These are phyloP conservation scores for Cutaneotrichosporon sp. DNA, from an alignment of 1,284 basidiomycete species.

Conservation along the genomic window DNA sequence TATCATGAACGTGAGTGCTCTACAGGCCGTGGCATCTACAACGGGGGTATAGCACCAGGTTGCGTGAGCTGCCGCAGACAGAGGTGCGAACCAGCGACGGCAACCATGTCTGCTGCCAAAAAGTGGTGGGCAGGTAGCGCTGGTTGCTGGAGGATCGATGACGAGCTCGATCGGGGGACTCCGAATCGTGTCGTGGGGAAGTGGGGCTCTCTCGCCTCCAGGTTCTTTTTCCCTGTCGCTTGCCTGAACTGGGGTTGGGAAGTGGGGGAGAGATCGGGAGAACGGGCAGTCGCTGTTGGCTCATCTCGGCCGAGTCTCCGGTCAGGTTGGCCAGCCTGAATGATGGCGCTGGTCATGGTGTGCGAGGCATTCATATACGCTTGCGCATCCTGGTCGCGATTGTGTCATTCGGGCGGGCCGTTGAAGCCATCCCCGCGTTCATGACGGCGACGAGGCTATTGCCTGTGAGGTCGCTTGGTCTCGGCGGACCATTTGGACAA, in stretches of 20 bases:
- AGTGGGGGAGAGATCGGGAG: not conserved
- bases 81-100: no score
- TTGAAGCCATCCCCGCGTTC: no score
- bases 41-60: no score
- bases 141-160: no score
- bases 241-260: no score
- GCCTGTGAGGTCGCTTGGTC: not conserved
- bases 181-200: not conserved
- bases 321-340: no score
- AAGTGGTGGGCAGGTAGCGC: no score
- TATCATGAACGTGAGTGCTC: slow-evolving; percentile 59
- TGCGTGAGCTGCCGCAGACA: no score
- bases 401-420: not conserved
- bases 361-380: not conserved
- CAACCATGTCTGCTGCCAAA: no score
- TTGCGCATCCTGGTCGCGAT: not conserved
- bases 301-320: not conserved
- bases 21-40: no score
- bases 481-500: not conserved
- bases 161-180: not conserved
- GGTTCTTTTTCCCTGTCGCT: no score
- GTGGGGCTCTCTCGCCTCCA: not conserved
- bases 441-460: not conserved
- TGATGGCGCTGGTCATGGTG: not conserved
- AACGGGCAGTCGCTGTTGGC: no score